A percentile compares a stretch with the other conserved stretches of the same genome.
Conservation (phyloP, 164 flowering plant genomes). For the Sedum album region DNA sequence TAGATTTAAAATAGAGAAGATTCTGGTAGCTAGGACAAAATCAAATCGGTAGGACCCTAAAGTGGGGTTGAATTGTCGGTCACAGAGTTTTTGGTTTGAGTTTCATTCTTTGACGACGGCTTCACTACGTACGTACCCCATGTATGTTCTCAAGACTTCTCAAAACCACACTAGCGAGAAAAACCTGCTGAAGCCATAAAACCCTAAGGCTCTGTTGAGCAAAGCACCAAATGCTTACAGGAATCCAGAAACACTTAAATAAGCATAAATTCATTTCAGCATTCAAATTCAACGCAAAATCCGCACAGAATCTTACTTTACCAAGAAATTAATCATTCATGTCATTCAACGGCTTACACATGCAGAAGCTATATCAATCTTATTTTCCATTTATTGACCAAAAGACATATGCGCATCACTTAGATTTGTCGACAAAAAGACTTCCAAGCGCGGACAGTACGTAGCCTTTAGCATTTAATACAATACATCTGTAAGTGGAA, state of each 20-base stretch:
- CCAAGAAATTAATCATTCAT: neutral
- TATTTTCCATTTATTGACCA: neutral
- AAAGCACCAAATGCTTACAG: neutral
- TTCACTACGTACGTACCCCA: too few species aligned
- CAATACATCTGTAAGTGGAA: neutral
- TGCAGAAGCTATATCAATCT: neutral
- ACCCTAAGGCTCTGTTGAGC: too few species aligned
- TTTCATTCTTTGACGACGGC: neutral
- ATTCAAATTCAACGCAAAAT: neutral
- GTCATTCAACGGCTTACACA: neutral
- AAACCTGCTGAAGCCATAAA: neutral
- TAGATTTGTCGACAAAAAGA: neutral
- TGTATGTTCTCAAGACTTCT: too few species aligned
- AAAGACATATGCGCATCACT: neutral
- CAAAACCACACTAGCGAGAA: neutral
- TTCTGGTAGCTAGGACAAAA: neutral
- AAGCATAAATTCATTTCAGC: too few species aligned
- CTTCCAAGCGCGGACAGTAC: neutral
- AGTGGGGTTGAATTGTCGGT: neutral
- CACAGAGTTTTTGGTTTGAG: neutral
- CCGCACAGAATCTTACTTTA: neutral
- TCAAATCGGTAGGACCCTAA: neutral
- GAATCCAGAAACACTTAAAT: too few species aligned
- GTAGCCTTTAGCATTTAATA: neutral
- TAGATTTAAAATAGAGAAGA: neutral